phyloP scores from a whole-genome alignment of 768 basidiomycete species.

The Cubamyces sp. region DNA sequence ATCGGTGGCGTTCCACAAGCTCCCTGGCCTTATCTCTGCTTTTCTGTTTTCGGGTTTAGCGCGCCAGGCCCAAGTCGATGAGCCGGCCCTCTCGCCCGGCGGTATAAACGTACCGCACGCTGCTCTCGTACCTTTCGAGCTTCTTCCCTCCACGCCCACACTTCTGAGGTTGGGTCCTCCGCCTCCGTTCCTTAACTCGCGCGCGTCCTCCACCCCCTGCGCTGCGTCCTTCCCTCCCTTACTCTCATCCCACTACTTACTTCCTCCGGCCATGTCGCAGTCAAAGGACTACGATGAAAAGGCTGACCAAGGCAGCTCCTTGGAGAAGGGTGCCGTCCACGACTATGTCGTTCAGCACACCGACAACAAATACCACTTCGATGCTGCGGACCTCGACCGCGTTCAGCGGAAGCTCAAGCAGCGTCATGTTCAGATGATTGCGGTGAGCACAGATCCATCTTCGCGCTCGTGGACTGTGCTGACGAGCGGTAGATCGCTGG shows the following conservation, averaged over 20 bases:
- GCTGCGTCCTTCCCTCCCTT: background rate
- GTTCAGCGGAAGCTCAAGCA: conserved; percentile 77
- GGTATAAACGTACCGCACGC: conserved; percentile 14
- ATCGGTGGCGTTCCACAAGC: conserved; percentile 22
- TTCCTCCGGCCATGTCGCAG: conserved; percentile 11
- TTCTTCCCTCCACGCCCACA: conserved; percentile 16
- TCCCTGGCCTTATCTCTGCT: conserved; percentile 14
- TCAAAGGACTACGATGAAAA: conserved; percentile 30
- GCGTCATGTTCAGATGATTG: conserved; percentile 84
- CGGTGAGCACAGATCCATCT: conserved; percentile 45
- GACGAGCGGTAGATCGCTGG: conserved; percentile 59
- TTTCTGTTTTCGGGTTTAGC: conserved; percentile 2
- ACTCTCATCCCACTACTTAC: background rate
- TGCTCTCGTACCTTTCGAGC: background rate
- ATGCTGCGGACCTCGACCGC: conserved; percentile 65
- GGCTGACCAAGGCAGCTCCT: conserved; percentile 24
- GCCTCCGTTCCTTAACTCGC: conserved; percentile 20
- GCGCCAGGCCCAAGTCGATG: background rate
- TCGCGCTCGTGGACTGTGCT: background rate
- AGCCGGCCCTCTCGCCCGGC: background rate
- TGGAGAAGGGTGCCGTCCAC: conserved; percentile 35
- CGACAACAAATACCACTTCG: conserved; percentile 46
- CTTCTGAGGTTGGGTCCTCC: conserved; percentile 13
- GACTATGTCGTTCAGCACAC: conserved; percentile 29
- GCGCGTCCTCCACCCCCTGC: conserved; percentile 3